These are phyloP conservation scores for Posidonia oceanica DNA, from an alignment of 116 monocot species.

Conservation along the genomic window DNA sequence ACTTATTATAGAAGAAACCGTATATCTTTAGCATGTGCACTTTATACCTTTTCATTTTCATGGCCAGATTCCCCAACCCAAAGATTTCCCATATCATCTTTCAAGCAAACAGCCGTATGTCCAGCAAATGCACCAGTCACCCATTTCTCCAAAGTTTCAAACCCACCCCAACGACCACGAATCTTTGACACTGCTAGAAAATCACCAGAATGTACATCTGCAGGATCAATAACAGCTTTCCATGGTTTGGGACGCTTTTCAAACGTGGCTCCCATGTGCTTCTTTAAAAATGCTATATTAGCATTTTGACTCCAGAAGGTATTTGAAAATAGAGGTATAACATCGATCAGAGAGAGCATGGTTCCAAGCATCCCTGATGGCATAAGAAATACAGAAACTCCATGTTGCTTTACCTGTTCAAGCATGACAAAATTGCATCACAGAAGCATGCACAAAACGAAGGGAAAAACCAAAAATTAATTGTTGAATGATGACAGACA, in stretches of 20 bases:
- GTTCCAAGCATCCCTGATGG: constrained; percentile 95
- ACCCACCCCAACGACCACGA: constrained; percentile 95
- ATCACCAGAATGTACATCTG: constrained; percentile 83
- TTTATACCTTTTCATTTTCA: constrained; percentile 83
- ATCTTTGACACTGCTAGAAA: constrained; percentile 88
- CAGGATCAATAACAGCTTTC: constrained; percentile 34
- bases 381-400: constrained; percentile 87
- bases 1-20: not conserved
- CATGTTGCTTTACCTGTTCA: constrained; percentile 80
- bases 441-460: not conserved
- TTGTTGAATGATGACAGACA: constrained; percentile 25
- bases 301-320: constrained; percentile 84
- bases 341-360: constrained; percentile 64
- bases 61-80: constrained; percentile 98
- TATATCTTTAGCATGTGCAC: not conserved
- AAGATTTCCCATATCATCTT: constrained; percentile 77
- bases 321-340: constrained; percentile 83
- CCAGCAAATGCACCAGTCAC: constrained; percentile 96
- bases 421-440: constrained; percentile 1
- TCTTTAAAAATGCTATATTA: constrained; percentile 63
- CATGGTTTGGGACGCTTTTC: constrained; percentile 53
- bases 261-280: constrained; percentile 90
- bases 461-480: not conserved
- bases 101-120: constrained; percentile 89
- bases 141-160: constrained; percentile 94